Evolutionary conservation across 495 filamentous ascomycete genomes (phyloP).

Genomic region (Filosporella fistucella): DNA sequence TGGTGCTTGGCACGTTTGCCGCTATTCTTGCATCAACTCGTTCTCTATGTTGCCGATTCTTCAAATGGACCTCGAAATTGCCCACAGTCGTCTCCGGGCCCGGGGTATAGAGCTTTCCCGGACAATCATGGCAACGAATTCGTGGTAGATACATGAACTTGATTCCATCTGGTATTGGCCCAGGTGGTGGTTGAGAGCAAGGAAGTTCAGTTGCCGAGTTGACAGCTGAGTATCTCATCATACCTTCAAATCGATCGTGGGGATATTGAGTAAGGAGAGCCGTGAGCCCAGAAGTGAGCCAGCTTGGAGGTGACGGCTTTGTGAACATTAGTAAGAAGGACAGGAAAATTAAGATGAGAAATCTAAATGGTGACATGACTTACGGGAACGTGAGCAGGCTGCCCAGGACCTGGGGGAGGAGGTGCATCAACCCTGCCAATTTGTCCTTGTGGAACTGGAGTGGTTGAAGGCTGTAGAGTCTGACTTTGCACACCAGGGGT

Average conservation of each 20-base stretch:
- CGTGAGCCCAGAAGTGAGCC: slow-evolving; percentile 66
- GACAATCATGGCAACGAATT: slow-evolving; percentile 86
- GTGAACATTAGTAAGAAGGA: slow-evolving; percentile 16
- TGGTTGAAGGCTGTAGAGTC: slow-evolving; percentile 29
- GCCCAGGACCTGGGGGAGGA: slow-evolving; percentile 44
- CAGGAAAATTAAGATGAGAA: slow-evolving; percentile 7
- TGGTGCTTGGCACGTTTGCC: background rate
- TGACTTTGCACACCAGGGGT: slow-evolving; percentile 36
- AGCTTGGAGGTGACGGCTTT: slow-evolving; percentile 74
- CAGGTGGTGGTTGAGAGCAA: slow-evolving; percentile 42
- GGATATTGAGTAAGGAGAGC: slow-evolving; percentile 61
- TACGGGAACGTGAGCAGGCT: slow-evolving; percentile 48
- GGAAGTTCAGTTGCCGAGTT: slow-evolving; percentile 58
- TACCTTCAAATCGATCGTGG: slow-evolving; percentile 74
- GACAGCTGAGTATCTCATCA: slow-evolving; percentile 81
- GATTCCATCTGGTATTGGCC: slow-evolving; percentile 45
- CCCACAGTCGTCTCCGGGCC: slow-evolving; percentile 76
- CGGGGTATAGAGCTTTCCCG: slow-evolving; percentile 87
- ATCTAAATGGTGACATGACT: slow-evolving; percentile 35
- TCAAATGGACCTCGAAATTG: slow-evolving; percentile 91
- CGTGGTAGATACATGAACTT: slow-evolving; percentile 77
- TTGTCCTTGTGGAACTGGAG: slow-evolving; percentile 37
- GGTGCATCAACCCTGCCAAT: slow-evolving; percentile 63
- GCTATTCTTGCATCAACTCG: slow-evolving; percentile 56
- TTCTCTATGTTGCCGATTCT: slow-evolving; percentile 71